Percentiles rank a stretch among this genome's conserved stretches.
Evolutionary conservation across 345 rosid genomes (phyloP).

Genomic region (Populus pruinosa): DNA sequence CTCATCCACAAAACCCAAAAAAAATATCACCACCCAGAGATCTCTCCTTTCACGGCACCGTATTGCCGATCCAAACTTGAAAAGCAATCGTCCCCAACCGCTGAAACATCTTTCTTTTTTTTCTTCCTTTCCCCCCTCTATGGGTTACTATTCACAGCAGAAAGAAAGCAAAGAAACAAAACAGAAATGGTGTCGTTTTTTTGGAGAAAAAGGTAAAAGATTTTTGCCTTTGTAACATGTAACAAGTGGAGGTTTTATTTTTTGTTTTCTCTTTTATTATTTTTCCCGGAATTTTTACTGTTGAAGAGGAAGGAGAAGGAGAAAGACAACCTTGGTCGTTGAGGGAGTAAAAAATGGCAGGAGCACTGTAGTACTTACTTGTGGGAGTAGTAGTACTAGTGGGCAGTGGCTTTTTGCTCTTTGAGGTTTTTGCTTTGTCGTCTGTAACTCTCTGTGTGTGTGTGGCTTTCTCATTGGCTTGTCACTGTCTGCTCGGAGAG

Average conservation of each 20-base stretch:
- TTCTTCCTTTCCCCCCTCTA: neutral
- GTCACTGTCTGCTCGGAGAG: slow-evolving; percentile 32
- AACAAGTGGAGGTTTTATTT: neutral
- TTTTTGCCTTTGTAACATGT: slow-evolving; percentile 5
- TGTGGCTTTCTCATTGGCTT: slow-evolving; percentile 37
- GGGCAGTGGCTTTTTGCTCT: slow-evolving; percentile 1
- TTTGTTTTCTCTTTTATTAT: too few relatives aligned
- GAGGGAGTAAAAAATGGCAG: neutral
- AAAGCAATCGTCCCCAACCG: slow-evolving; percentile 25
- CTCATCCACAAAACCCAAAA: slow-evolving; percentile 16
- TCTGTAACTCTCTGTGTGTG: neutral
- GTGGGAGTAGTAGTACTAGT: neutral
- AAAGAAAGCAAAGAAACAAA: neutral
- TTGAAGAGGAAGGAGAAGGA: neutral
- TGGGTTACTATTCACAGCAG: neutral
- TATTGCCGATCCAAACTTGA: slow-evolving; percentile 21
- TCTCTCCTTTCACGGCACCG: slow-evolving; percentile 10
- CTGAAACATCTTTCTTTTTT: slow-evolving; percentile 29
- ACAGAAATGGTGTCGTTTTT: neutral
- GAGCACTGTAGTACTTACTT: neutral
- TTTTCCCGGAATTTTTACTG: neutral
- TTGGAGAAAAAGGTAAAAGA: neutral
- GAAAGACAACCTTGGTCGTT: neutral
- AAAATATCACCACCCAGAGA: slow-evolving; percentile 19
- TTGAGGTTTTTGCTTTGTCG: slow-evolving; percentile 8